Base-by-base conservation (phyloP, 345 rosid genomes). In the Salix dunnii region DNA sequence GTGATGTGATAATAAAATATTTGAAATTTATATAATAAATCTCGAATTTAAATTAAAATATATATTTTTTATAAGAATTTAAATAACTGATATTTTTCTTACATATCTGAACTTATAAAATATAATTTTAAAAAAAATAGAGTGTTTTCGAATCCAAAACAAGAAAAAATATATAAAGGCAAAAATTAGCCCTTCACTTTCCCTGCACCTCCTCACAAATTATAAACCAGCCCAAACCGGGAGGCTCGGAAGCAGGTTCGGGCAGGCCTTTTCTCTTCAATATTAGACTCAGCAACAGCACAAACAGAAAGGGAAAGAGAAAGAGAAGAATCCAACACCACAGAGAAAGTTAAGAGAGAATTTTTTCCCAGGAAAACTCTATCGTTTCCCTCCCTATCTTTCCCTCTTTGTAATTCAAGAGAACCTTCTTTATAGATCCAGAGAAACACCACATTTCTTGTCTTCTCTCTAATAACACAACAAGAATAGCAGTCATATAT, bases 231-330 rank as follows among this genome's bases (percentile, higher is more conserved):
- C 73, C 74, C 76, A 49, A 72, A 21, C 78, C 92, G 85, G 28
- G 86, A 84, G 88, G 88, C 60, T 84, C 87, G 97, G 97, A 88
- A 88, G 66, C 85, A 88, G 92, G 85, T 84, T 91, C 82, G 92
- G 91, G 28, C 2, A 4, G 13, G 17, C 46, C 28, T 65, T 80
- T 80, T 83, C 86, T 72, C 82, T 84, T 86, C 81, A 81, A 68
- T 79, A 74, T 77, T 68, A 68, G 79, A 84, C 78, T 55, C 63
- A 9, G 28, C 63, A 55, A 58, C 63, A 58, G 5, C 63, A 58
- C 28, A 10, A 65, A 67, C 64, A 60, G 36, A 66, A 62, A 51
- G 18, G 72, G 40, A 75, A 78, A 49, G 40, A 33, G 66, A 66
- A 64, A 71, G 72, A 72, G 36, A 76, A 11, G 51, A 60, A 61